Percentiles rank a stretch among this genome's conserved stretches.
Evolutionary conservation across 2,329 filamentous ascomycete species (phyloP).

Genomic region (Allantophomopsis cytisporea): DNA sequence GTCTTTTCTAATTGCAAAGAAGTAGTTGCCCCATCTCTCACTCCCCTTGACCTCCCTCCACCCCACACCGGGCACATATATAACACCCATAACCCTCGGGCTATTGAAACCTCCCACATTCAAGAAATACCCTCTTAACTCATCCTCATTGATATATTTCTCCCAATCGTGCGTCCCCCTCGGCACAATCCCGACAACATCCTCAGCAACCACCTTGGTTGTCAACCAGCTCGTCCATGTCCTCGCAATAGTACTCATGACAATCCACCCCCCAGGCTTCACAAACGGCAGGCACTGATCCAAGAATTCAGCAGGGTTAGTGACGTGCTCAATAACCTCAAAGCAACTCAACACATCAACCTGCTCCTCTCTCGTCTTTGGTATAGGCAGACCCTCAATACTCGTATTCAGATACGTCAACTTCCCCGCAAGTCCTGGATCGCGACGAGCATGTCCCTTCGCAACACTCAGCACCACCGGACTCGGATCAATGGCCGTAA

Average conservation of each 20-base stretch:
- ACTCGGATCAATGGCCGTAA: constrained; percentile 70
- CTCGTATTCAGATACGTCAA: constrained; percentile 64
- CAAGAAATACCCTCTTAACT: constrained; percentile 48
- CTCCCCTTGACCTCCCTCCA: constrained; percentile 76
- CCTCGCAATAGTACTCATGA: constrained; percentile 83
- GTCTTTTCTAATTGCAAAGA: constrained; percentile 66
- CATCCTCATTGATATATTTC: constrained; percentile 84
- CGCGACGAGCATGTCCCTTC: constrained; percentile 57
- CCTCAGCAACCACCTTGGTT: constrained; percentile 86
- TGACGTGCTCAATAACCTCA: constrained; percentile 91
- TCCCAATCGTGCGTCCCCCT: constrained; percentile 90
- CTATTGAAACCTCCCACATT: constrained; percentile 42
- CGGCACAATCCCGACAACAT: constrained; percentile 76
- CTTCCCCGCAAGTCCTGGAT: constrained; percentile 51
- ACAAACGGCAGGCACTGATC: constrained; percentile 60
- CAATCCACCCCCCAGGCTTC: constrained; percentile 81
- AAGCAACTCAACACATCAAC: constrained; percentile 82
- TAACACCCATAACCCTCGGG: constrained; percentile 59
- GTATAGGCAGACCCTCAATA: constrained; percentile 53
- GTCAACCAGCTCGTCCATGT: constrained; percentile 84
- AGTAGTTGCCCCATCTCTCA: constrained; percentile 89
- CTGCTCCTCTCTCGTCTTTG: constrained; percentile 23
- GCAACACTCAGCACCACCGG: constrained; percentile 64
- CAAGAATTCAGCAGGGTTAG: constrained; percentile 61
- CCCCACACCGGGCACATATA: constrained; percentile 81